A percentile compares a stretch with the other conserved stretches of the same genome.
Conservation (phyloP, 306 rosid species). For the Sicyos baderoa region DNA sequence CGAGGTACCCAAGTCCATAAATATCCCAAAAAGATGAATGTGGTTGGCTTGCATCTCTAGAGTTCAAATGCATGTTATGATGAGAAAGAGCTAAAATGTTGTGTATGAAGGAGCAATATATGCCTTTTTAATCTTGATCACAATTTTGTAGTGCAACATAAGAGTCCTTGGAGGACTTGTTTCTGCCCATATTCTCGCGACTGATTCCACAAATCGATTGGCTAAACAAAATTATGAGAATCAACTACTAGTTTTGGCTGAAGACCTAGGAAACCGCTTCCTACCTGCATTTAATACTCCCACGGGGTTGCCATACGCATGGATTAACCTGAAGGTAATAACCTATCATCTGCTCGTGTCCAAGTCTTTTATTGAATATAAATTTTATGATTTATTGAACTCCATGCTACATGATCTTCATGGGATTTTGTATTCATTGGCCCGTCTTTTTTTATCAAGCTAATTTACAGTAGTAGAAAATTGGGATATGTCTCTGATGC, state of each 20-base stretch:
- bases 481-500: slow-evolving; percentile 13
- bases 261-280: slow-evolving; percentile 81
- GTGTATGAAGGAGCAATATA: slow-evolving; percentile 10
- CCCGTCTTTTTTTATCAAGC: background rate
- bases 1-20: slow-evolving; percentile 44
- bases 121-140: slow-evolving; percentile 31
- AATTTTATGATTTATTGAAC: background rate
- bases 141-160: slow-evolving; percentile 81
- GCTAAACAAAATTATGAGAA: slow-evolving; percentile 54
- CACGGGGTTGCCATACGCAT: slow-evolving; percentile 95
- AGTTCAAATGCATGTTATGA: background rate
- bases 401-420: slow-evolving; percentile 1
- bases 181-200: slow-evolving; percentile 89
- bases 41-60: slow-evolving; percentile 11
- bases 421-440: background rate
- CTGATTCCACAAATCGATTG: slow-evolving; percentile 67
- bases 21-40: background rate
- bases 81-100: slow-evolving; percentile 7
- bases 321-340: slow-evolving; percentile 89
- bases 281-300: slow-evolving; percentile 80
- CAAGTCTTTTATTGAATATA: background rate
- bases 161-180: slow-evolving; percentile 97
- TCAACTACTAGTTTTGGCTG: slow-evolving; percentile 68
- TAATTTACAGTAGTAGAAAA: background rate
- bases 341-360: background rate